Evolutionary conservation across 371 early-diverging fungal species (phyloP), one percentile per base, ranked within the genome.

Genomic region (Batrachochytrium dendrobatidis): DNA sequence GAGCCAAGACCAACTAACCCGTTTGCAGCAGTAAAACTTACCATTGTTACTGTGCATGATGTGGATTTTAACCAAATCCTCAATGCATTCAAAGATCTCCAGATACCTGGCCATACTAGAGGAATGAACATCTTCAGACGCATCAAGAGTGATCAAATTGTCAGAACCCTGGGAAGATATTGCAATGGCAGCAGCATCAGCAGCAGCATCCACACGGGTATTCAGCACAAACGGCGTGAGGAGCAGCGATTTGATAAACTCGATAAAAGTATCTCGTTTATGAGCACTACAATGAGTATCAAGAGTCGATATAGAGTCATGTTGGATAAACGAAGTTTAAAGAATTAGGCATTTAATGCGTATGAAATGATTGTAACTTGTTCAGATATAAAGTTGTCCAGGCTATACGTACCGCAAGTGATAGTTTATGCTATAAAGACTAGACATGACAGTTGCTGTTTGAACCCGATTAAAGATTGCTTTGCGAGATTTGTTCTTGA

Each of bases 201-300:
- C 48, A 28, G 35, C n/a, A 84, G 85, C 48, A 6, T 17, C n/a
- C 4, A 17, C 4, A 48, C 82, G 79, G 25, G 85, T 75, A 61
- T 87, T 85, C 25, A 89, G 80, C 49, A 86, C 81, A 61, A 89
- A 89, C 18, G 90, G 87, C 3, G 85, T 86, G 54, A 86, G 80
- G 25, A 89, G 76, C 62, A 88, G 81, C 25, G 81, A 76, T 68
- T 91, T 91, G 73, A 91, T 86, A 69, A 88, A 89, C 71, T 89
- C 89, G 65, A 89, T 87, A 51, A 72, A 71, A 24, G 78, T 76
- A 71, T 88, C 89, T 52, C 88, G 83, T 77, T 86, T 86, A 75
- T 88, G 89, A 28, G 88, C 68, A 30, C 66, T 71, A 50, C 6
- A 17, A 17, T 50, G 7, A 24, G 22, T n/a, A n/a, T n/a, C n/a